Percentiles rank a stretch among this genome's conserved stretches.
These are phyloP conservation scores for Puccinia novopanici DNA, from an alignment of 1,284 basidiomycete species.

Conservation along the genomic window DNA sequence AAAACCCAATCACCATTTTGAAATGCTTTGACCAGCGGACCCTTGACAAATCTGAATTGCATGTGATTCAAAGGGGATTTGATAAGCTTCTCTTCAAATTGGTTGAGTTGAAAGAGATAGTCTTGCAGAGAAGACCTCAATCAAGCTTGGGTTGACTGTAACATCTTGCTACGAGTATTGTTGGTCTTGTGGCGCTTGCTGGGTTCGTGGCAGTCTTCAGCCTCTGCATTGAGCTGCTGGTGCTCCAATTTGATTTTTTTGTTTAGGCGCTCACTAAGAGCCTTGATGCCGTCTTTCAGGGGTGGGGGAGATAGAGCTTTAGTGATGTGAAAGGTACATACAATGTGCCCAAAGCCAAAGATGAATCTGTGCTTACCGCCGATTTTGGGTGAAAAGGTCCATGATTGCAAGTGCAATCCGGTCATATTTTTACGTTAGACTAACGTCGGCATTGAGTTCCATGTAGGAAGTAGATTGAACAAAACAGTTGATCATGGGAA, in stretches of 20 bases:
- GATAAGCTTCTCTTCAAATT: conserved; percentile 84
- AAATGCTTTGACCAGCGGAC: conserved; percentile 89
- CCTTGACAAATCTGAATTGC: conserved; percentile 94
- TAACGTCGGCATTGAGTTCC: conserved; percentile 38
- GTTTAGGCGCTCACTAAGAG: conserved; percentile 21
- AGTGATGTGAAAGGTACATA: conserved; percentile 60
- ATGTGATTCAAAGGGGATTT: conserved; percentile 73
- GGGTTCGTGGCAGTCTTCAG: background rate
- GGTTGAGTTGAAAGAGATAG: conserved; percentile 65
- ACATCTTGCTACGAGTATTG: background rate
- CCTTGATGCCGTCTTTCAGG: conserved; percentile 51
- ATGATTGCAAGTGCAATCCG: conserved; percentile 69
- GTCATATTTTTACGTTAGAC: conserved; percentile 67
- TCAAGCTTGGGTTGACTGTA: background rate
- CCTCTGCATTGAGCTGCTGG: background rate
- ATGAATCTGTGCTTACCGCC: conserved; percentile 66
- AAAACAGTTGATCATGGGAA: conserved; percentile 56
- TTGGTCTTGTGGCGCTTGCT: conserved; percentile 24
- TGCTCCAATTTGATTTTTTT: too few species aligned
- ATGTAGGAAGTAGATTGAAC: conserved; percentile 61
- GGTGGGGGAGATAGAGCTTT: conserved; percentile 62
- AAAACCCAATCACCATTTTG: conserved; percentile 90
- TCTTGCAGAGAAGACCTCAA: conserved; percentile 65
- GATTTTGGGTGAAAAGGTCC: conserved; percentile 67
- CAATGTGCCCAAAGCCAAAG: conserved; percentile 64